phyloP scores from a whole-genome alignment of 305 asterid species.

The Euphrasia arctica region DNA sequence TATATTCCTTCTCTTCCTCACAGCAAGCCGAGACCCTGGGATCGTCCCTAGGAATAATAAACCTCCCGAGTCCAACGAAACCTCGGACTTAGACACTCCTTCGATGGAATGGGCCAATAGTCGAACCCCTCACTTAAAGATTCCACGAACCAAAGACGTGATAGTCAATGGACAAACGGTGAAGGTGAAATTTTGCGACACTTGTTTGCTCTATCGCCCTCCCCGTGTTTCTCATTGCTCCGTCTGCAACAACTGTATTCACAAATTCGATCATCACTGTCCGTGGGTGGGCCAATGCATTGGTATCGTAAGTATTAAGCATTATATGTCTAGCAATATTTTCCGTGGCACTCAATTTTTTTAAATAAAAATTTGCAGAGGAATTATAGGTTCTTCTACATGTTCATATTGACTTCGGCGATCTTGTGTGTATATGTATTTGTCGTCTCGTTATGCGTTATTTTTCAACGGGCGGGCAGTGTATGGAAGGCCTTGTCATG shows the following conservation, averaged over 20 bases:
- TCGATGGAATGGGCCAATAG: conserved; percentile 86
- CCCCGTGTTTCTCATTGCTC: conserved; percentile 93
- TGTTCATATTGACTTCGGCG: conserved; percentile 85
- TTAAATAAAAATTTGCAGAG: conserved; percentile 68
- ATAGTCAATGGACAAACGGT: conserved; percentile 63
- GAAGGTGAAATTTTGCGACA: conserved; percentile 72
- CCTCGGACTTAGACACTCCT: conserved; percentile 52
- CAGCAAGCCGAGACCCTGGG: conserved; percentile 88
- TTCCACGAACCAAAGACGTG: conserved; percentile 68
- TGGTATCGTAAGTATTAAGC: conserved; percentile 59
- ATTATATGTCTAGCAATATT: neutral
- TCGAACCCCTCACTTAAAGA: conserved; percentile 66
- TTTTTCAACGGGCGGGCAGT: conserved; percentile 41
- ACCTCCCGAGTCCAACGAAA: conserved; percentile 65
- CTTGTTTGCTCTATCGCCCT: conserved; percentile 84
- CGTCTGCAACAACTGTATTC: conserved; percentile 85
- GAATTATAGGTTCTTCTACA: conserved; percentile 78
- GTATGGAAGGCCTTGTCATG: conserved; percentile 48
- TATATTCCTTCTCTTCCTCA: conserved; percentile 58
- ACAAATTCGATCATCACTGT: conserved; percentile 82
- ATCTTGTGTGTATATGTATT: conserved; percentile 67
- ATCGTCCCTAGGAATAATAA: conserved; percentile 58
- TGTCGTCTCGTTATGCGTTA: conserved; percentile 60
- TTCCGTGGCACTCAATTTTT: neutral
- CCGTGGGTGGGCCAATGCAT: conserved; percentile 95